Evolutionary conservation across 1,139 yeast genomes (phyloP), one percentile per base, ranked within the genome.

Genomic region (Meyerozyma athensensis): DNA sequence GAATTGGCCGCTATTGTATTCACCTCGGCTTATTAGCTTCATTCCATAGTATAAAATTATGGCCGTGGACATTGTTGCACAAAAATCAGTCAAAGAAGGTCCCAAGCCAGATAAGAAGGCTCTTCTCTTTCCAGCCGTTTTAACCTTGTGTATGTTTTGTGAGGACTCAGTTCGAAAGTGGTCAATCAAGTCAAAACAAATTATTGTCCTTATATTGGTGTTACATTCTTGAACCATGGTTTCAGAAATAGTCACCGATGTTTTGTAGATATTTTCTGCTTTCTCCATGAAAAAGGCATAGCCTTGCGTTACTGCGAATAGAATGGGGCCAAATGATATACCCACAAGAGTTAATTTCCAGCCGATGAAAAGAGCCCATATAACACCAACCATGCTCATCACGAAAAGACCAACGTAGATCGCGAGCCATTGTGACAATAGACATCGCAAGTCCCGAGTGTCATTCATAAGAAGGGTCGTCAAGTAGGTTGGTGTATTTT

Each of bases 301-400:
- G 1, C 71, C 39, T 1, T 64, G 57, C 4, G 87, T 74, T 5
- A 77, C 58, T 0, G 75, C 14, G 3, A 72, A 58, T 39, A 83
- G 77, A 19, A 77, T 46, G 0, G 96, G 94, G 7, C 85, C 72
- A 54, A 89, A 68, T 0, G 95, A 71, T 7, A 89, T 50, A 2
- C 95, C 94, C 1, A 86, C 92, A 12, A 90, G 60, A 1, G 96
- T 77, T 35, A 92, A 63, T 49, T 81, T 84, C 97, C 97, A 92
- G 0, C 96, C 96, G n/a, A 72, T 54, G 0, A 70, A 68, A 5
- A 87, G 47, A 0, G 96, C 80, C 97, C 97, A 90, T 5, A 77
- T 62, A 4, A 80, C 48, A 3, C 96, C 95, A 17, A 79, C 59
- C 0, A 66, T 30, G 0, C 82, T 64, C 39, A 89, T 68, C 0